phyloP scores from a whole-genome alignment of 768 basidiomycete species.

The Tulasnella sp. region DNA sequence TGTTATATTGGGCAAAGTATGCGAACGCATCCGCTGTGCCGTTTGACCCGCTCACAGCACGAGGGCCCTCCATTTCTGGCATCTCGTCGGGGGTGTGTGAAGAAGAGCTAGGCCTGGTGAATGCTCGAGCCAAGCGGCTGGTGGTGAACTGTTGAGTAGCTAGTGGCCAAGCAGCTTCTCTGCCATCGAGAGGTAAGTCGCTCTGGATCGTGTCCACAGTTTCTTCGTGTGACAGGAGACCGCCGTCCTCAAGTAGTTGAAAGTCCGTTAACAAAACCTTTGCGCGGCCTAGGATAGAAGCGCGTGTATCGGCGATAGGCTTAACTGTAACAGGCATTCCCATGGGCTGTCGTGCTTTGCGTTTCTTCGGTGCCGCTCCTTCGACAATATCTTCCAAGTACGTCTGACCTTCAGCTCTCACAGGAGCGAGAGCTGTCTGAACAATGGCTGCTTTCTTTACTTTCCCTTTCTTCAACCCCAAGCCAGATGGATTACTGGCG shows the following conservation, averaged over 20 bases:
- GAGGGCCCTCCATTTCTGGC: not conserved
- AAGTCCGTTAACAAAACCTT: slow-evolving; percentile 26
- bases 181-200: too few species aligned
- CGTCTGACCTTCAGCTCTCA: slow-evolving; percentile 24
- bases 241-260: not conserved
- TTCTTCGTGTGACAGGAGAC: not conserved
- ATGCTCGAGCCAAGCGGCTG: slow-evolving; percentile 16
- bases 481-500: not conserved
- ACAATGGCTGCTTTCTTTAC: slow-evolving; percentile 18
- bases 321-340: slow-evolving; percentile 35
- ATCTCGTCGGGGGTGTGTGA: too few species aligned
- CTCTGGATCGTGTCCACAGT: too few species aligned
- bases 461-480: slow-evolving; percentile 22
- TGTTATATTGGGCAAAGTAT: slow-evolving; percentile 3
- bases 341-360: slow-evolving; percentile 29
- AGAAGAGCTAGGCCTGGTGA: not conserved
- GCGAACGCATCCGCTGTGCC: not conserved
- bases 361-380: slow-evolving; percentile 36
- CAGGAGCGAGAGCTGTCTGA: slow-evolving; percentile 23
- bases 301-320: slow-evolving; percentile 38
- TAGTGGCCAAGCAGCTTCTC: slow-evolving; percentile 1
- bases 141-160: slow-evolving; percentile 19
- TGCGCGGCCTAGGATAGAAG: slow-evolving; percentile 32
- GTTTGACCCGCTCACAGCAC: not conserved
- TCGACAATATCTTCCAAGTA: slow-evolving; percentile 45